A percentile compares a stretch with the other conserved stretches of the same genome.
phyloP scores from a whole-genome alignment of 2,329 filamentous ascomycete species.

The Ophiostoma australiae region DNA sequence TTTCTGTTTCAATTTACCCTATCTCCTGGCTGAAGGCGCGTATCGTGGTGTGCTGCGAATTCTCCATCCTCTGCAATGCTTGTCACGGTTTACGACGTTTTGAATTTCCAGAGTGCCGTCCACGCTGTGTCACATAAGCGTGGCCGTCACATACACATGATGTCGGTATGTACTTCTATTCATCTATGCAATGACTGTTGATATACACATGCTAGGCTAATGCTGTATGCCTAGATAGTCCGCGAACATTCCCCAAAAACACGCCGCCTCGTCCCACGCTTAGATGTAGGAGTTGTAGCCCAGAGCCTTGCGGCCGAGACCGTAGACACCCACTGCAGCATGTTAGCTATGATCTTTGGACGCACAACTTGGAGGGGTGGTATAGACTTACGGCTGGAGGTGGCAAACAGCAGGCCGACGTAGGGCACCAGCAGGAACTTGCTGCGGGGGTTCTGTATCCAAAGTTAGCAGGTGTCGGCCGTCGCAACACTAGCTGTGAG shows the following conservation, averaged over 20 bases:
- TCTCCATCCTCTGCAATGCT: too few species aligned
- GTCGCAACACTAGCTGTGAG: neutral
- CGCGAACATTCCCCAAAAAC: neutral
- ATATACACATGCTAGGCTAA: constrained; percentile 19
- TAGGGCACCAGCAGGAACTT: constrained; percentile 63
- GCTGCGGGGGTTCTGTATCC: constrained; percentile 58
- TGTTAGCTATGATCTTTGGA: neutral
- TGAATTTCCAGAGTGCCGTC: neutral
- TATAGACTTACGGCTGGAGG: constrained; percentile 48
- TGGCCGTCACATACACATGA: neutral
- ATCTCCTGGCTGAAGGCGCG: neutral
- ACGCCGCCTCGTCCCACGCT: neutral
- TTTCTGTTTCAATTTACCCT: neutral
- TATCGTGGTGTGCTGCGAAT: too few species aligned
- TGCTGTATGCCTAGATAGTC: neutral
- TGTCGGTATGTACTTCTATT: constrained; percentile 15
- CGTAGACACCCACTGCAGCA: constrained; percentile 56
- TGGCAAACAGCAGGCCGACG: constrained; percentile 59
- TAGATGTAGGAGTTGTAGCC: constrained; percentile 73
- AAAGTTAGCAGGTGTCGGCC: neutral
- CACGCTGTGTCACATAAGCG: neutral
- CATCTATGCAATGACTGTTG: constrained; percentile 11
- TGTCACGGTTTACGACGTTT: too few species aligned
- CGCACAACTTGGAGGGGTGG: neutral
- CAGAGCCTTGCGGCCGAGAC: constrained; percentile 65